Base-by-base conservation (phyloP, 2,329 filamentous ascomycete genomes). In the Metarhizium brunneum region DNA sequence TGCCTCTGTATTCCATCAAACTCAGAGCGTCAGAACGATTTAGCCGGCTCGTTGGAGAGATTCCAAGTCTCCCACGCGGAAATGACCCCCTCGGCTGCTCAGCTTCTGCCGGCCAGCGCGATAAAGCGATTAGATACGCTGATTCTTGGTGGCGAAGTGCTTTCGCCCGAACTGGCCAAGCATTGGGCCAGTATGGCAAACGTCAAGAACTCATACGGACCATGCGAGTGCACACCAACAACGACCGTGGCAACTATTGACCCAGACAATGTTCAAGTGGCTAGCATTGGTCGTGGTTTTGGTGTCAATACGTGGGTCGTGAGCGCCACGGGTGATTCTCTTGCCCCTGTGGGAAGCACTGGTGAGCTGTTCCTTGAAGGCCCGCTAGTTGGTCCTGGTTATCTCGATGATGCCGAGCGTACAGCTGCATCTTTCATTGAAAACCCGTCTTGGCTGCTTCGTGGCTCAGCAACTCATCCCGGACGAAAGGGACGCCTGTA, bases 321-420 rank as follows among this genome's bases (percentile, higher is more conserved):
- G 36, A 65, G 14, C 50, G 55, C 38, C 13, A 4, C 38, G 11
- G 38, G 38, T 29, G 53, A 60, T 16, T 52, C 55, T 16, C 56
- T 65, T 3, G 45, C 54, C 1, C 63, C 63, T 1, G 52, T 62
- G 4, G 63, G 63, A 1, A 59, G 57, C 35, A 50, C 56, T 7
- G 63, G 63, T 8, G 63, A 65, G 50, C 47, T 65, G 4, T 45
- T 64, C 1, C 54, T 65, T 10, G 57, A 62, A 51, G 59, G 61
- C 2, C 76, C 76, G 3, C 43, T 58, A 16, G 36, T 82, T 11
- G 76, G 74, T 32, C 66, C 73, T 29, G 76, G 77, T 38, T 82
- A 82, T 56, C 63, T 79, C 30, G 75, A 77, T 54, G 61, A 68
- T 36, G 2, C 63, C 29, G 55, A 57, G 3, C 38, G 32, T 7